These are phyloP conservation scores for Yamadazyma pseudoaaseri DNA, from an alignment of 1,139 yeast genomes.

Conservation along the genomic window DNA sequence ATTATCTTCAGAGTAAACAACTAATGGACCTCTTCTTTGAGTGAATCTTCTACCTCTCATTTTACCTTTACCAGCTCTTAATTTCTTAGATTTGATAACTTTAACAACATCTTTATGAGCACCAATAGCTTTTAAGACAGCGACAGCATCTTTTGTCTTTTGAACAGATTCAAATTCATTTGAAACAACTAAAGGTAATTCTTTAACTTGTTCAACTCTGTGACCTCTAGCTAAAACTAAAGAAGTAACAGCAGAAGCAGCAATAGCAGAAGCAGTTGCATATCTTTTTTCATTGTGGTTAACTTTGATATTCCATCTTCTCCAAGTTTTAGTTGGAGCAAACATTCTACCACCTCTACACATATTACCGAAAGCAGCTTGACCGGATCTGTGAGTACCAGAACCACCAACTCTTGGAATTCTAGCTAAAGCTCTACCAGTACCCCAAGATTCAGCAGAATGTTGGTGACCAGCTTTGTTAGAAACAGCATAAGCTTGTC, in stretches of 20 bases:
- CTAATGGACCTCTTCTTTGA: constrained; percentile 99
- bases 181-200: constrained; percentile 97
- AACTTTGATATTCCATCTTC: constrained; percentile 99
- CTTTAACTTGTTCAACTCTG: constrained; percentile 98
- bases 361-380: constrained; percentile 99
- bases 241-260: constrained; percentile 98
- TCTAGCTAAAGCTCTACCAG: constrained; percentile 99
- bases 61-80: constrained; percentile 99
- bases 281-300: constrained; percentile 99
- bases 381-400: constrained; percentile 99
- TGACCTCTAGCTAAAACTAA: constrained; percentile 99
- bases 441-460: constrained; percentile 99
- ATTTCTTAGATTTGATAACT: constrained; percentile 97
- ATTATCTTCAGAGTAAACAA: constrained; percentile 96
- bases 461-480: constrained; percentile 99
- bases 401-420: constrained; percentile 99
- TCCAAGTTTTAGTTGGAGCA: constrained; percentile 99
- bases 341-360: constrained; percentile 99
- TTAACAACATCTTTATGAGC: constrained; percentile 98
- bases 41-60: constrained; percentile 99
- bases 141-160: constrained; percentile 99
- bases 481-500: constrained; percentile 99
- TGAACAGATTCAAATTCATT: constrained; percentile 88
- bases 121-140: constrained; percentile 97
- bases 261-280: constrained; percentile 99